Evolutionary conservation across 2,329 filamentous ascomycete genomes (phyloP).

Genomic region (Ophiocordyceps australis): DNA sequence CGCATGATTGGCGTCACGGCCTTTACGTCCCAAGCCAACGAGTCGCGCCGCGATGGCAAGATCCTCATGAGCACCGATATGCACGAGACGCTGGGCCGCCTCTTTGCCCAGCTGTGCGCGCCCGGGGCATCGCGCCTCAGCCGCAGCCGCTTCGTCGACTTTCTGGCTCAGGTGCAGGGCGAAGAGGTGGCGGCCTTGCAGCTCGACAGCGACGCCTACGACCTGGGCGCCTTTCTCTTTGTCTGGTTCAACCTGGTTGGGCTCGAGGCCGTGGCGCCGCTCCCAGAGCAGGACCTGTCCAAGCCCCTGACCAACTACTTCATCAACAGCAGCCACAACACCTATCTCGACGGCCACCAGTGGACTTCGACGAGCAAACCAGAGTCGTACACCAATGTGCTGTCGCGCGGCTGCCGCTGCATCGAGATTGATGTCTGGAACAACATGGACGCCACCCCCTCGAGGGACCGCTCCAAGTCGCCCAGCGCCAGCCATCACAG

Average conservation of each 20-base stretch:
- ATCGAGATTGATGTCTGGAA: slow-evolving; percentile 96
- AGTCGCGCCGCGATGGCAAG: slow-evolving; percentile 8
- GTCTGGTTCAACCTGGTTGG: slow-evolving; percentile 24
- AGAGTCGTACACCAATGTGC: slow-evolving; percentile 60
- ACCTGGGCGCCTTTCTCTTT: slow-evolving; percentile 29
- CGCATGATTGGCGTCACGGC: slow-evolving; percentile 16
- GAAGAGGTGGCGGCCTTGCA: slow-evolving; percentile 17
- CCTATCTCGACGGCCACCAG: slow-evolving; percentile 78
- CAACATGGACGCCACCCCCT: slow-evolving; percentile 32
- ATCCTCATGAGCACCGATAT: slow-evolving; percentile 28
- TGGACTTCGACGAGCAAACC: slow-evolving; percentile 59
- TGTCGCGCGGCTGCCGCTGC: slow-evolving; percentile 65
- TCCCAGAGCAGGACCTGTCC: slow-evolving; percentile 35
- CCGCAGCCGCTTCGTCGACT: slow-evolving; percentile 21
- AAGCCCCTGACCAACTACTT: slow-evolving; percentile 76
- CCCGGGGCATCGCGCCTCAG: slow-evolving; percentile 11
- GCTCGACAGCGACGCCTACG: slow-evolving; percentile 22
- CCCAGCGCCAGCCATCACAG: slow-evolving; percentile 24
- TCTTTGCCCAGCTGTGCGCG: slow-evolving; percentile 27
- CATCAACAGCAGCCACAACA: slow-evolving; percentile 90
- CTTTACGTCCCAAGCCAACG: slow-evolving; percentile 2
- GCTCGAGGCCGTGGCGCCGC: slow-evolving; percentile 24
- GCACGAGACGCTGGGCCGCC: slow-evolving; percentile 24
- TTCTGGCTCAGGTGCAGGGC: slow-evolving; percentile 31
- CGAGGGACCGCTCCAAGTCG: slow-evolving; percentile 16